A percentile compares a stretch with the other conserved stretches of the same genome.
phyloP scores from a whole-genome alignment of 139 green algal genomes.

The Zygnema cylindricum region DNA sequence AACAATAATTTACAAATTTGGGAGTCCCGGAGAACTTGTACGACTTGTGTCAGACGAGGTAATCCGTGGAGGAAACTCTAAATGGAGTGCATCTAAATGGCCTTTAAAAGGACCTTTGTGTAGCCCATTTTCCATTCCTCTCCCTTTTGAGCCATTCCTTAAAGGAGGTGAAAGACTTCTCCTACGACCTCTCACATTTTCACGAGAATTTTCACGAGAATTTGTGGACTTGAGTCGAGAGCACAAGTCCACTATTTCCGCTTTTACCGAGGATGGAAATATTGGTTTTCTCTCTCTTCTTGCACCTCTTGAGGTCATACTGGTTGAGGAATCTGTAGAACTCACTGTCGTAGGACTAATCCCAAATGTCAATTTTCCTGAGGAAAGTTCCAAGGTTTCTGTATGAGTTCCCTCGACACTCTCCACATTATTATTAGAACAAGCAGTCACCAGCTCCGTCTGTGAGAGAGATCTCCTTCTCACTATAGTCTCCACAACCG shows the following conservation, averaged over 20 bases:
- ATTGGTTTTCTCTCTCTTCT: background rate
- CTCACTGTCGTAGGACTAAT: background rate
- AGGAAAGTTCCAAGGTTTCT: background rate
- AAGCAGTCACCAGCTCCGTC: too few relatives aligned
- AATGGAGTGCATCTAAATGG: too few relatives aligned
- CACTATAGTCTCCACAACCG: background rate
- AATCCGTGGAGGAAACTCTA: too few relatives aligned
- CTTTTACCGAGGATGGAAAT: background rate
- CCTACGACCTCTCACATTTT: background rate
- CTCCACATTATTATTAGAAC: background rate
- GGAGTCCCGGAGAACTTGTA: too few relatives aligned
- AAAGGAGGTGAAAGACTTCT: background rate
- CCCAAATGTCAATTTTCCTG: background rate
- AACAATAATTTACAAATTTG: too few relatives aligned
- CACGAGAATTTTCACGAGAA: background rate
- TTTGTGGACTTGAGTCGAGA: background rate
- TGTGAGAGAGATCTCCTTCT: background rate
- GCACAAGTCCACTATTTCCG: background rate
- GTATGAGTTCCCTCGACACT: background rate
- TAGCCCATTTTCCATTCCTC: too few relatives aligned
- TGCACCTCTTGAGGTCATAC: background rate
- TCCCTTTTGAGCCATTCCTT: too few relatives aligned
- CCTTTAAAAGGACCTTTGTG: too few relatives aligned
- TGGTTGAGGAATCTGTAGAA: too few relatives aligned
- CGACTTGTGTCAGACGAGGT: too few relatives aligned